These are phyloP conservation scores for Zoysia japonica DNA, from an alignment of 176 grass and related monocot genomes.

Conservation along the genomic window DNA sequence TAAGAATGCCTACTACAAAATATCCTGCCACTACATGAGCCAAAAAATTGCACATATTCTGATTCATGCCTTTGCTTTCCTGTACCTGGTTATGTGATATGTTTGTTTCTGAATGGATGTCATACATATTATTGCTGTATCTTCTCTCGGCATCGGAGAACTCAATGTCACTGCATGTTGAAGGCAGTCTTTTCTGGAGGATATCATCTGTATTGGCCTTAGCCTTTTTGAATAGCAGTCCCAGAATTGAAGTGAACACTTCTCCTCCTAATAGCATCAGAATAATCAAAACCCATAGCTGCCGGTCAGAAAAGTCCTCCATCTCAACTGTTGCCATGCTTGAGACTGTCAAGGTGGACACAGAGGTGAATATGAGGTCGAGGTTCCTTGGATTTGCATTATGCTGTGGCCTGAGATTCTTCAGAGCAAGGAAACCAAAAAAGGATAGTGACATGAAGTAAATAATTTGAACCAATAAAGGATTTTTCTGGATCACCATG, in stretches of 20 bases:
- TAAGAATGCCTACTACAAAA: conserved; percentile 34
- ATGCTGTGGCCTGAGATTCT: conserved; percentile 45
- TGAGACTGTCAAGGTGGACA: conserved; percentile 59
- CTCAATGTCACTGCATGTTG: conserved; percentile 40
- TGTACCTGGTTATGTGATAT: conserved; percentile 10
- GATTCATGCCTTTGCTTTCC: conserved; percentile 15
- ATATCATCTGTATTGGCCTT: conserved; percentile 5
- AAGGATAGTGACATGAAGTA: conserved; percentile 53
- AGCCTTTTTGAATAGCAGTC: conserved; percentile 30
- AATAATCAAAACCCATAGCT: conserved; percentile 53
- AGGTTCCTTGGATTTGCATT: conserved; percentile 41
- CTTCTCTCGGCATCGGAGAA: conserved; percentile 28
- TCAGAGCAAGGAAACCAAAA: conserved; percentile 53
- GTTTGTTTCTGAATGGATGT: conserved; percentile 23
- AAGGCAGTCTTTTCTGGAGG: conserved; percentile 23
- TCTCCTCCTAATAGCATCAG: conserved; percentile 66
- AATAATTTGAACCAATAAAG: conserved; percentile 47
- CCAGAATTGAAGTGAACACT: conserved; percentile 53
- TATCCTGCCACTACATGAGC: conserved; percentile 45
- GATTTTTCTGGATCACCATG: conserved; percentile 36
- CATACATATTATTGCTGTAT: conserved; percentile 19
- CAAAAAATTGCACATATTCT: conserved; percentile 38
- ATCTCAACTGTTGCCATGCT: conserved; percentile 60
- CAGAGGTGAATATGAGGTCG: conserved; percentile 61
- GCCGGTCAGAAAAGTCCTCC: conserved; percentile 57